Conservation (phyloP, 2,329 filamentous ascomycete genomes). For the Ophiognomonia clavigignenti-juglandacearum region DNA sequence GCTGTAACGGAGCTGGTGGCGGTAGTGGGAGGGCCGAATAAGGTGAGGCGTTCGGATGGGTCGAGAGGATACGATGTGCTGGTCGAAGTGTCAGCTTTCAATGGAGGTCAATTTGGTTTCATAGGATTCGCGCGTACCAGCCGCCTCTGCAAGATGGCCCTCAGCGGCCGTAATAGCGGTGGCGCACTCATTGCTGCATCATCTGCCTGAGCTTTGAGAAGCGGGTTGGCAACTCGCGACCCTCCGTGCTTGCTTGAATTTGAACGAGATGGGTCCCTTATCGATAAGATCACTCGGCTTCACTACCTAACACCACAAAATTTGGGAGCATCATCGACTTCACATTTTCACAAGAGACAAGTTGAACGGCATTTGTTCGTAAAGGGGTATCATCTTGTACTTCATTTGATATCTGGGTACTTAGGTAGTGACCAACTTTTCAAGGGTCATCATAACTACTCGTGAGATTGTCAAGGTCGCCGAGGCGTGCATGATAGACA, state of each 20-base stretch:
- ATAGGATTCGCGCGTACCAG: conserved; percentile 20
- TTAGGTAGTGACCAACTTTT: no score
- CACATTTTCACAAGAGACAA: no score
- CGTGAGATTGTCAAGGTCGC: background rate
- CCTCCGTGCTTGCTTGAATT: conserved; percentile 10
- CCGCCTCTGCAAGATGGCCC: conserved; percentile 25
- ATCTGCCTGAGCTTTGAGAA: conserved; percentile 8
- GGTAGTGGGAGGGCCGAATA: conserved; percentile 10
- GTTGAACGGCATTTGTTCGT: no score
- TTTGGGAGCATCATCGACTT: background rate
- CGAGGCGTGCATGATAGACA: no score
- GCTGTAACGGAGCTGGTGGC: conserved; percentile 12
- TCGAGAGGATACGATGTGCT: conserved; percentile 21
- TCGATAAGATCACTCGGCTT: conserved; percentile 11
- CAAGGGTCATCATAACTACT: no score
- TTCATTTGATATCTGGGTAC: no score
- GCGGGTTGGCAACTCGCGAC: conserved; percentile 4
- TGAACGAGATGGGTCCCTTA: conserved; percentile 8
- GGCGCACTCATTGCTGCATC: conserved; percentile 28
- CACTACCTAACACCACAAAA: no score
- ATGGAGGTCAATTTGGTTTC: background rate
- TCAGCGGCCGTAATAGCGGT: conserved; percentile 31
- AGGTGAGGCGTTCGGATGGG: conserved; percentile 10
- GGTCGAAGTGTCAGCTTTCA: conserved; percentile 9
- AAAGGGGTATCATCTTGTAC: no score